Percentiles rank a stretch among this genome's conserved stretches.
phyloP scores from a whole-genome alignment of 2,329 filamentous ascomycete species.

The Achaetomium macrosporum region DNA sequence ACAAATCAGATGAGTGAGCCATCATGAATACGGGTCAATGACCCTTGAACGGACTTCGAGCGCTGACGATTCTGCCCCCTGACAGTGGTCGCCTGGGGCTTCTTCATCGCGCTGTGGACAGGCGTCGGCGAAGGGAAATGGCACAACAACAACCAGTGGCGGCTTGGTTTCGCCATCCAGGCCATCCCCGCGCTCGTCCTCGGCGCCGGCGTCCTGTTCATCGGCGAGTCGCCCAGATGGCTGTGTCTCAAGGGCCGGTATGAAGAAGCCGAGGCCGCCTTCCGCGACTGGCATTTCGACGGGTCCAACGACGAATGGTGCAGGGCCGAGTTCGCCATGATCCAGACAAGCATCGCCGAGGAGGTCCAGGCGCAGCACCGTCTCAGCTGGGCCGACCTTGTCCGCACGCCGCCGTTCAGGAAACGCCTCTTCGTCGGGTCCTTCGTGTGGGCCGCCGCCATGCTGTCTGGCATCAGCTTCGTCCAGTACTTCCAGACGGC shows the following conservation, averaged over 20 bases:
- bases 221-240: constrained; percentile 35
- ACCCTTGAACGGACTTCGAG: no score
- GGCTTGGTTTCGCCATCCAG: constrained; percentile 35
- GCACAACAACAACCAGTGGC: constrained; percentile 35
- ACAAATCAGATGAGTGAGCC: constrained; percentile 38
- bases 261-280: constrained; percentile 32
- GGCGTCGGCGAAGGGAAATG: constrained; percentile 36
- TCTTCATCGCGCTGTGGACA: constrained; percentile 37
- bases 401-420: constrained; percentile 32
- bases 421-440: constrained; percentile 35
- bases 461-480: constrained; percentile 38
- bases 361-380: constrained; percentile 27
- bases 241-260: constrained; percentile 32
- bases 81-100: constrained; percentile 37
- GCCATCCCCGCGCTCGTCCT: constrained; percentile 32
- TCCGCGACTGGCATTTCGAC: constrained; percentile 32
- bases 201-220: constrained; percentile 32
- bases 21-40: no score
- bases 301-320: constrained; percentile 35
- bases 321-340: constrained; percentile 29
- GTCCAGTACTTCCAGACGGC: constrained; percentile 39
- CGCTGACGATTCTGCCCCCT: no score
- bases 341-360: constrained; percentile 34
- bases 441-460: constrained; percentile 38
- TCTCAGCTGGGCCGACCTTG: constrained; percentile 31